Evolutionary conservation across 208 protist species (phyloP), one percentile per base, ranked within the genome.

Genomic region (Herpetomonas samuelpessoai): DNA sequence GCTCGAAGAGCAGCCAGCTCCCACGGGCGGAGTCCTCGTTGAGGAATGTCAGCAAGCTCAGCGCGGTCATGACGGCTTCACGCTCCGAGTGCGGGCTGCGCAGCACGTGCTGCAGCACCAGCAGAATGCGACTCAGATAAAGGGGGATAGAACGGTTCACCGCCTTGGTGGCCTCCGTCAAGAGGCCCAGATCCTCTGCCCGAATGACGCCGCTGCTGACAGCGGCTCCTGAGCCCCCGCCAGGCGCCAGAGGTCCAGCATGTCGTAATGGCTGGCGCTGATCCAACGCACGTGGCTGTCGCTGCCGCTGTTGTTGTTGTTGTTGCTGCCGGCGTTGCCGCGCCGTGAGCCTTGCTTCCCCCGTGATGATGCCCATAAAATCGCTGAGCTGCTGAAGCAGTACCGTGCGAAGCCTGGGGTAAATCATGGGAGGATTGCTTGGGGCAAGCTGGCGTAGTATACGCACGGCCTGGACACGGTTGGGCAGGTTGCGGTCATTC

Each of bases 361-460:
- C 22, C 45, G 55, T 30, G 7, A 57, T 38, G 41, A 55, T 52
- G 21, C 27, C 45, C 27, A 49, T 65, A 59, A 89, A 74, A 57
- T 91, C 79, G 12, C 62, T 67, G 6, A 91, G 59, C 61, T 79
- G 73, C 44, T 53, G 66, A 25, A 86, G 50, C 48, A 94, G 55
- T n/a, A 81, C 65, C 49, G 77, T 78, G 10, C 82, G 75, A n/a
- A 94, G 70, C 1, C 77, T 72, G 26, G 88, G 84, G 62, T 88
- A 94, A 12, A 91, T 71, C 18, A 59, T 46, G 12, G 79, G 61
- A 0, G 76, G 77, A 41, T 80, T 83, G 35, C 75, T 56, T 26
- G 76, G 76, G 31, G 83, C 79, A 24, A 94, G 28, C 3, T 71
- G 74, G 30, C 88, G 82, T 30, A 94, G 65, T 45, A 91, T 71